phyloP scores from a whole-genome alignment of 345 rosid genomes.

The Aquilaria sinensis region DNA sequence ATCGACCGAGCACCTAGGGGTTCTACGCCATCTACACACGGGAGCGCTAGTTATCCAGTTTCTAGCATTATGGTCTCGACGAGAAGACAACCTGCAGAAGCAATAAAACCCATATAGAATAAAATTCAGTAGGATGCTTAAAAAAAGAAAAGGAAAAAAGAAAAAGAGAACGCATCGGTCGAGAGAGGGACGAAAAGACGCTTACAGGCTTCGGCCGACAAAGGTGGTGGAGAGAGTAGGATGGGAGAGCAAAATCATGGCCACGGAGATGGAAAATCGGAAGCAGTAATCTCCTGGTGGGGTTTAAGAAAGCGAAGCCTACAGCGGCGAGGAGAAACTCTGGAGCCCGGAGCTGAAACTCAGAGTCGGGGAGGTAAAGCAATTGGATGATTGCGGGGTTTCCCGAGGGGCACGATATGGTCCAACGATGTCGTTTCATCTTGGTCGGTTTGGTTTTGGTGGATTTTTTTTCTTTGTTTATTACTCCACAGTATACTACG shows the following conservation, averaged over 20 bases:
- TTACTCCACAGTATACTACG: no score
- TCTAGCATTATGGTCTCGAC: conserved; percentile 10
- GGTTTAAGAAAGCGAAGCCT: no score
- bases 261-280: conserved; percentile 24
- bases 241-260: conserved; percentile 45
- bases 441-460: no score
- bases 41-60: conserved; percentile 21
- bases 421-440: no score
- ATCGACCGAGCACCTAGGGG: conserved; percentile 47
- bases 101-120: neutral
- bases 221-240: conserved; percentile 45
- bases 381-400: no score
- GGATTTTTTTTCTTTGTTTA: no score
- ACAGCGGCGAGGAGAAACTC: no score
- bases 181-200: neutral
- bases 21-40: conserved; percentile 24
- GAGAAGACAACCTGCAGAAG: neutral
- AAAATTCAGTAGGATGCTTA: neutral
- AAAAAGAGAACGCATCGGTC: neutral
- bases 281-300: no score
- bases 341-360: no score
- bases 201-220: conserved; percentile 46
- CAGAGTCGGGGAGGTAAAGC: no score
- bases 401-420: no score
- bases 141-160: neutral